phyloP scores from a whole-genome alignment of 495 filamentous ascomycete species.

The Tuber magnatum region DNA sequence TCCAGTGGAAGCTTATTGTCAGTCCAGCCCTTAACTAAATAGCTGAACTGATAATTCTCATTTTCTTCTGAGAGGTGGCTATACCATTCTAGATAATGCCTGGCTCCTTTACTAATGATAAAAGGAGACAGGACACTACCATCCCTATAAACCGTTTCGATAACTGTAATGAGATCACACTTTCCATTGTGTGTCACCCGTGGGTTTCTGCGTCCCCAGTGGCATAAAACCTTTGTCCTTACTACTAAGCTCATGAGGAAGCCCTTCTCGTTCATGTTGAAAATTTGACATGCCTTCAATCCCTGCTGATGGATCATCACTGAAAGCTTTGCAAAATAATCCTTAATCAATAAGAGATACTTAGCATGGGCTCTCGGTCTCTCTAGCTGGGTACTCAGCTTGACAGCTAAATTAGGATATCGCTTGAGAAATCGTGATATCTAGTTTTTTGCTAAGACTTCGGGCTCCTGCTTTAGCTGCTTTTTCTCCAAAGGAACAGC shows the following conservation, averaged over 20 bases:
- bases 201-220: slow-evolving; percentile 1
- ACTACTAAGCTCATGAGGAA: slow-evolving; percentile 3
- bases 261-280: too few species aligned
- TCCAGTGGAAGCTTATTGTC: too few species aligned
- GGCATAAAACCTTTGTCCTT: slow-evolving; percentile 8
- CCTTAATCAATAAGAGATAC: not conserved
- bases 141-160: slow-evolving; percentile 11
- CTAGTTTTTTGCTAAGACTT: not conserved
- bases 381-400: slow-evolving; percentile 9
- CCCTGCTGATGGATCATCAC: slow-evolving; percentile 2
- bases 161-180: slow-evolving; percentile 17
- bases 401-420: slow-evolving; percentile 1
- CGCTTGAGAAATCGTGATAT: not conserved
- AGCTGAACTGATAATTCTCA: too few species aligned
- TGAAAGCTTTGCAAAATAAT: slow-evolving; percentile 3
- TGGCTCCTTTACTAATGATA: too few species aligned
- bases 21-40: too few species aligned
- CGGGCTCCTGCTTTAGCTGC: too few species aligned
- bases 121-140: too few species aligned
- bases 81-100: too few species aligned
- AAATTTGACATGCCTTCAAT: slow-evolving; percentile 1
- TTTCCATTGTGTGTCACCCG: too few species aligned
- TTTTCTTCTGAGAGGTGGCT: too few species aligned
- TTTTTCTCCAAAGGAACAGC: too few species aligned
- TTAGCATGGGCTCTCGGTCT: too few species aligned